Base-by-base conservation (phyloP, 2,329 filamentous ascomycete genomes). In the Neonectria neomacrospora region DNA sequence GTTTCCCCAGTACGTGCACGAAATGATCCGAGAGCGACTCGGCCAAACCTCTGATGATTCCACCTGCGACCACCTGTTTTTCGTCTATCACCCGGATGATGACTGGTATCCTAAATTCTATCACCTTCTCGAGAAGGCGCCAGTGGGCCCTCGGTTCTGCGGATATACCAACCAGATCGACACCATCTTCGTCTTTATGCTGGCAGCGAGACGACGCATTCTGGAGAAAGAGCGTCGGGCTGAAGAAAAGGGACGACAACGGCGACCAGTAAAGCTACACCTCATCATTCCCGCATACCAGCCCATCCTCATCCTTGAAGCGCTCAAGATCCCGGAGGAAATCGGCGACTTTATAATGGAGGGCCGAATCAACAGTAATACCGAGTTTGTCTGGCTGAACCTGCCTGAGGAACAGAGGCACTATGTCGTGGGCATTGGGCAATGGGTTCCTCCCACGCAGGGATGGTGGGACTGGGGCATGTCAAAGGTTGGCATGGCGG, bases 101-200 rank as follows among this genome's bases (percentile, higher is more conserved):
- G 77, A 79, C 51, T 81, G 79, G 79, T 79, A 80, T 44, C 76
- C 78, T 12, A 75, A 74, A 5, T 81, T 81, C 58, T 78, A 79
- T 52, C 75, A 78, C 7, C 71, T 80, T 0, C 63, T 80, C 14
- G 74, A 79, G 11, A 70, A 75, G 3, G 72, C 72, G 10, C 77
- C 76, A 3, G 64, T 80, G 0, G 74, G 74, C 6, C 14, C 14
- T 5, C 34, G 73, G 1, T 81, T 81, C 44, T 78, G 78, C 60
- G 79, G 78, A 23, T 79, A 80, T 62, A 78, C 78, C 32, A 79
- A 80, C 42, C 77, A 80, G 56, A 74, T 81, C 23, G 79, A 80
- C 60, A 78, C 78, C 0, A 72, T 76, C 18, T 79, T 80, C 51
- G 71, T 79, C 54, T 80, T 79, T 56, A 80, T 80, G 79, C 68